Evolutionary conservation across 2,329 filamentous ascomycete species (phyloP).

Genomic region (Talaromyces sp.): DNA sequence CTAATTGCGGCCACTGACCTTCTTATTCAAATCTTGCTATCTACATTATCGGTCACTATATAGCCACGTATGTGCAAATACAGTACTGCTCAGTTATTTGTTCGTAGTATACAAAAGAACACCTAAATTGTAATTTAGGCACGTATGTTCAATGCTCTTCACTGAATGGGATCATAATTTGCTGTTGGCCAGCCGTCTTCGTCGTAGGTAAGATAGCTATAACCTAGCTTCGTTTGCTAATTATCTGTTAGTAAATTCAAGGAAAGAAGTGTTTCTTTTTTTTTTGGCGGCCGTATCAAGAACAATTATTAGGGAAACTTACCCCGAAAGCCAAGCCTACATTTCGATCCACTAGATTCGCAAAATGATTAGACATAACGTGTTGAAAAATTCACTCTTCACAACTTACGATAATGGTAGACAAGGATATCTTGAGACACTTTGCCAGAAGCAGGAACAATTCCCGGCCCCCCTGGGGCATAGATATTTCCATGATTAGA

Average conservation of each 20-base stretch:
- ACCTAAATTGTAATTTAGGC: background rate
- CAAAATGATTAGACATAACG: background rate
- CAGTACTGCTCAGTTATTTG: too few species aligned
- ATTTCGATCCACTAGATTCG: conserved; percentile 24
- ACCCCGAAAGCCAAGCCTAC: conserved; percentile 24
- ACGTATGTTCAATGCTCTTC: too few species aligned
- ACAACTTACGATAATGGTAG: conserved; percentile 31
- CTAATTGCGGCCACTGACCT: background rate
- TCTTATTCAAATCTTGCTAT: too few species aligned
- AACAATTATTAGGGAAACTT: background rate
- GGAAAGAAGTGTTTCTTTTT: background rate
- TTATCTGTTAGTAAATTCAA: background rate
- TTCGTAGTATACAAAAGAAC: background rate
- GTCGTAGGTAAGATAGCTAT: conserved; percentile 28
- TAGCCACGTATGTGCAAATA: too few species aligned
- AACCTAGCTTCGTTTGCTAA: conserved; percentile 34
- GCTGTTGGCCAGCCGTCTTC: conserved; percentile 29
- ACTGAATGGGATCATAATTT: background rate
- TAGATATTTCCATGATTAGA: conserved; percentile 34
- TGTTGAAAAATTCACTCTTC: background rate
- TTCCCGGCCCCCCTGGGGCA: conserved; percentile 32
- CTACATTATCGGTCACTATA: too few species aligned
- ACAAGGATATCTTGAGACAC: conserved; percentile 29
- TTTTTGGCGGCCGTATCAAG: background rate
- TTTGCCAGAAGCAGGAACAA: conserved; percentile 17